Base-by-base conservation (phyloP, 1,284 basidiomycete species). In the Fistulina hepatica region DNA sequence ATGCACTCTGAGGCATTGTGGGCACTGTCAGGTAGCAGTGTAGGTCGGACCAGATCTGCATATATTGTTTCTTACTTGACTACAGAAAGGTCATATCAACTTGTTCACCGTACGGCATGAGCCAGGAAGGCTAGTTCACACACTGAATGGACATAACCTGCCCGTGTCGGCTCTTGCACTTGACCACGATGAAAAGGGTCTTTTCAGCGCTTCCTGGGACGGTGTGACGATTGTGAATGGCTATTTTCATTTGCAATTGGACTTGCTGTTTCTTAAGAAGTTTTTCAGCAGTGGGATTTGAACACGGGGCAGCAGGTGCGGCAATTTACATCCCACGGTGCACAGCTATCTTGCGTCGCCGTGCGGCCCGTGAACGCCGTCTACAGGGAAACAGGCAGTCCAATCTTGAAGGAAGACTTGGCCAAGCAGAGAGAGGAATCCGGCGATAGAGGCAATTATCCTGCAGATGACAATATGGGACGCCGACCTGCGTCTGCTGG, bases 201-300 rank as follows among this genome's bases (percentile, higher is more conserved):
- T 93, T 45, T 78, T 93, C 48, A 93, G 88, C 52, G 93, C 90
- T 4, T 84, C 91, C 2, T 97, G 93, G 93, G 95, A 98, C 55
- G 83, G 89, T 3, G 78, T 85, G 44, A 81, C 92, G 4, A 68
- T 81, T 41, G 93, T 93, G 57, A 58, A 85, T 69, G 27, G 36
- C 26, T 34, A 38, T n/a, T 37, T 34, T 13, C 39, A 20, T 5
- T 21, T 34, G 17, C 15, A 35, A n/a, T n/a, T n/a, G n/a, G n/a
- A n/a, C n/a, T n/a, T n/a, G 42, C 28, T 33, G 37, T 22, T 23
- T 32, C 35, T 40, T 40, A 44, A 37, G 10, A 21, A 23, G 35
- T 24, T 19, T 9, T 44, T 35, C 54, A 97, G 89, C 86, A 95
- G 76, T 98, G 95, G 94, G 94, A 98, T 60, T 69, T 98, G 34